phyloP scores from a whole-genome alignment of 1,284 basidiomycete genomes.

The Ganoderma meredithae region DNA sequence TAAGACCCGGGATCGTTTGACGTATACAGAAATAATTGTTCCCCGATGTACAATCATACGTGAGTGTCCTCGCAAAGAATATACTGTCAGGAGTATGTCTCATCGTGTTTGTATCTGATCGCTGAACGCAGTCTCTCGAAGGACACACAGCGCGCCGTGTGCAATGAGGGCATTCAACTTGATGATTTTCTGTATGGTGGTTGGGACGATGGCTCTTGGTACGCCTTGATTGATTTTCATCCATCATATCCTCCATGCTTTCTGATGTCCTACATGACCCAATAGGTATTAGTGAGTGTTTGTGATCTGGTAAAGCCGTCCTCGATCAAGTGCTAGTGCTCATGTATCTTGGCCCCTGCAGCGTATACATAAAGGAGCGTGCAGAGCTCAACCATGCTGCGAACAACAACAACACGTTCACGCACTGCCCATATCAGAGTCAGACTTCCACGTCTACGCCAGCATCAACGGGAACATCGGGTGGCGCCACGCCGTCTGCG shows the following conservation, averaged over 20 bases:
- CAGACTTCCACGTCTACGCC: neutral
- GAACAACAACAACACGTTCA: constrained; percentile 25
- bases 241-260: neutral
- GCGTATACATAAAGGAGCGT: constrained; percentile 23
- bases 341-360: neutral
- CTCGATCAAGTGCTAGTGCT: neutral
- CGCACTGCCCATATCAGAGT: constrained; percentile 17
- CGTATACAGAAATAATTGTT: constrained; percentile 13
- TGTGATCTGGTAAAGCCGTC: neutral
- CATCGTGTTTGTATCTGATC: too few species aligned
- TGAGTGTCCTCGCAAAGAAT: neutral
- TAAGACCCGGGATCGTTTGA: constrained; percentile 22
- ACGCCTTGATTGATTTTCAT: neutral
- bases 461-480: neutral
- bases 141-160: constrained; percentile 24
- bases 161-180: constrained; percentile 24
- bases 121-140: constrained; percentile 7
- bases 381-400: constrained; percentile 17
- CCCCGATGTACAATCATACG: constrained; percentile 20
- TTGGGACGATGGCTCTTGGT: constrained; percentile 30
- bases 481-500: neutral
- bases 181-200: constrained; percentile 27
- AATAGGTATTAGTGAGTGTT: neutral
- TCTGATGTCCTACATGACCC: neutral
- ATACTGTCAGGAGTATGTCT: too few species aligned